Base-by-base conservation (phyloP, 176 grass and related monocot genomes). In the Thinopyrum elongatum region DNA sequence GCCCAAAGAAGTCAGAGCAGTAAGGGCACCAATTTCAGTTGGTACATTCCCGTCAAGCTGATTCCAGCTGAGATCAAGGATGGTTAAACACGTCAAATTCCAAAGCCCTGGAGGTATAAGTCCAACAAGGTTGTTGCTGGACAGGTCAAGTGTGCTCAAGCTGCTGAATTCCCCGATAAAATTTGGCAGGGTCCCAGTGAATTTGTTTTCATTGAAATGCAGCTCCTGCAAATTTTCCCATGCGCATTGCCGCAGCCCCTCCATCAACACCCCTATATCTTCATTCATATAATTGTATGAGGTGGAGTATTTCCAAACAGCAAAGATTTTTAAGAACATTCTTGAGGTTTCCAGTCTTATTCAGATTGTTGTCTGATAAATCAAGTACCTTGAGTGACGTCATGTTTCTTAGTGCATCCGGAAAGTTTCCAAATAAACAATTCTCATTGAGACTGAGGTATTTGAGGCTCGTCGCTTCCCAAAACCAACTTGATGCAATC, bases 401-500 rank as follows among this genome's bases (percentile, higher is more conserved):
- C 14, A 49, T 16, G 46, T 49, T 49, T 49, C 46, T 3, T 16
- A 49, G 46, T 49, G 46, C 46, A 5, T 44, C 41, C 10, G 41
- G 41, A 44, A 44, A 44, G 34, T 35, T 35, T 35, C 34, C 4
- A 35, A 5, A 35, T 35, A 35, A 35, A 0, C 4, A 0, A 6
- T 35, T 6, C 34, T 4, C 4, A 35, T 4, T 5, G 4, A 88
- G 68, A 57, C 27, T 15, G 4, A 81, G n/a, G 27, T 75, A 38
- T 34, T 42, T 28, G 55, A 87, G 30, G 7, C 10, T 73, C 31
- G 72, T 82, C 19, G 77, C 63, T 3, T 11, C 38, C 85, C 92
- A 80, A 42, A 94, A 13, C 86, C 82, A 91, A 74, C 87, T 30
- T 0, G 89, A 80, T 65, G 81, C 34, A 35, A 35, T 6, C 4